Base-by-base conservation (phyloP, 306 rosid species). In the Elaeagnus macrophylla region DNA sequence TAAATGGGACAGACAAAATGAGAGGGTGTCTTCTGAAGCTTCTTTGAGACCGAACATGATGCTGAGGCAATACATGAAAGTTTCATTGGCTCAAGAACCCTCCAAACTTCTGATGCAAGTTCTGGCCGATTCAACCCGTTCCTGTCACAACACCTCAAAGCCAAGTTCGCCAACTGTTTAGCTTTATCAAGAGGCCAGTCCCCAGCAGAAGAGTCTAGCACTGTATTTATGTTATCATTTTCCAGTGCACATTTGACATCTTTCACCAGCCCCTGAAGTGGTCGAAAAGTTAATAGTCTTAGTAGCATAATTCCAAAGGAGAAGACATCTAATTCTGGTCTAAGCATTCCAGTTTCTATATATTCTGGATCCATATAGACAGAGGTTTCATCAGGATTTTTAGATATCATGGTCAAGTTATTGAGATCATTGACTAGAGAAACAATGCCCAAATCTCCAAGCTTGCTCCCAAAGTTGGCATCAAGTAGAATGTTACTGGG, bases 1-100 rank as follows among this genome's bases (percentile, higher is more conserved):
- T 81, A 63, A 69, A 86, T 91, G 72, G 97, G 97, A 72, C 97
- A 91, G 39, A 84, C 76, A 67, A 91, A 91, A 72, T 91, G 95
- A 59, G 97, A 79, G 55, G 97, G 97, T 56, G 66, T 60, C 40
- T 79, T 79, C n/a, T 32, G 65, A 71, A 57, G 84, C 72, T 86
- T 84, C 80, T 83, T 86, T 37, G 80, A 72, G 62, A 65, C 64
- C 56, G 55, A 60, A 71, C 32, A 60, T 5, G 77, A 66, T 17
- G 76, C 61, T 17, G 61, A 63, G 76, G 79, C 72, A 25, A 63
- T 61, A 64, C 77, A 76, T 47, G 74, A 76, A 69, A 83, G 59
- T 71, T 60, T 73, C 75, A 90, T 76, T 65, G 79, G 83, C 79
- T 80, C 82, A 66, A 86, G 88, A 69, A 78, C 79, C 63, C 56